Evolutionary conservation across 2,329 filamentous ascomycete genomes (phyloP).

Genomic region (Aspergillus brunneoviolaceus): DNA sequence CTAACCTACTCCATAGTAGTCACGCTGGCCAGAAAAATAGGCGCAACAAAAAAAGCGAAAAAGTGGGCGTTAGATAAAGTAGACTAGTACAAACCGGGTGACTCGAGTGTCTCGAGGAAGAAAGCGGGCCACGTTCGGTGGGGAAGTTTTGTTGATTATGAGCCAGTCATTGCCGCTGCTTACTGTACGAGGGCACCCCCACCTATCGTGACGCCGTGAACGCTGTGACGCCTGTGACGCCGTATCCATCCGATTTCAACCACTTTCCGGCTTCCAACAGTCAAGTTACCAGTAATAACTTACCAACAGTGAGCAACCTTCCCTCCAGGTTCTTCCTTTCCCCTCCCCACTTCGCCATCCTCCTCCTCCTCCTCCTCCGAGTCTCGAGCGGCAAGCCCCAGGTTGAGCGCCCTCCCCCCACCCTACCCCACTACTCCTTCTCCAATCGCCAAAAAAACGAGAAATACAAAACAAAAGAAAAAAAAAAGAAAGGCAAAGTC

Average conservation of each 20-base stretch:
- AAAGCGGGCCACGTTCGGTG: conserved; percentile 20
- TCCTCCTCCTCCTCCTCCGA: too few species aligned
- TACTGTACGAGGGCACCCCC: conserved; percentile 1
- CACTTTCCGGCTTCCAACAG: too few species aligned
- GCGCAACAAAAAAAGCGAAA: conserved; percentile 13
- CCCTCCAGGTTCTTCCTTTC: too few species aligned
- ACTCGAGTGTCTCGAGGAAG: conserved; percentile 2
- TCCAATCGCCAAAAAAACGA: too few species aligned
- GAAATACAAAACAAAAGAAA: too few species aligned
- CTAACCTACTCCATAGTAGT: background rate
- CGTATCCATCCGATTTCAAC: background rate
- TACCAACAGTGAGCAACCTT: too few species aligned
- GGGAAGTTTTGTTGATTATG: background rate
- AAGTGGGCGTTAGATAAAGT: background rate
- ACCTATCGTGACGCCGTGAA: background rate
- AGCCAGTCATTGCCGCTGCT: conserved; percentile 17
- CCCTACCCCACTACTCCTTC: too few species aligned
- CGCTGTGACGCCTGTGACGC: background rate
- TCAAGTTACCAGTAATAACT: too few species aligned
- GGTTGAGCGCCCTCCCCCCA: too few species aligned
- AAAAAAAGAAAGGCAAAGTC: too few species aligned
- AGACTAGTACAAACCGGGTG: background rate
- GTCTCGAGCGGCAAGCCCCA: too few species aligned
- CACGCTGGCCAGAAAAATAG: conserved; percentile 4
- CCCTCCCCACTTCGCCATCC: too few species aligned